Percentiles rank a stretch among this genome's conserved stretches.
Conservation (phyloP, 768 basidiomycete genomes). For the Macrolepiota dolichaula region DNA sequence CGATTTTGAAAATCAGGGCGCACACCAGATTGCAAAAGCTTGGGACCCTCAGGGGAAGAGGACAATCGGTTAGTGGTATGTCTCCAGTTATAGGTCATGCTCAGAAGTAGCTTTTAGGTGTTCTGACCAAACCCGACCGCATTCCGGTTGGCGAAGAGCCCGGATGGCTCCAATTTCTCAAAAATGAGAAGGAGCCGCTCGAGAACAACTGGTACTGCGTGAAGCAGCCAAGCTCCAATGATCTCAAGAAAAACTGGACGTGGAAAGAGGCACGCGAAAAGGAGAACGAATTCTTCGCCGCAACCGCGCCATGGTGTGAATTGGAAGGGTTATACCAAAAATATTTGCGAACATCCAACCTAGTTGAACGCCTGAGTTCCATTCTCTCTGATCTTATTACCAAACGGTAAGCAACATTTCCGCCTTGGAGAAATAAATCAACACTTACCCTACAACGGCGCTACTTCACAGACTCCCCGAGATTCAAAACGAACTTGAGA, state of each 20-base stretch:
- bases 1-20: slow-evolving; percentile 79
- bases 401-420: slow-evolving; percentile 40
- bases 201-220: slow-evolving; percentile 61
- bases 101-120: slow-evolving; percentile 36
- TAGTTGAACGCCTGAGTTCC: slow-evolving; percentile 54
- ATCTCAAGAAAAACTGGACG: slow-evolving; percentile 47
- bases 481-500: slow-evolving; percentile 56
- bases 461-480: slow-evolving; percentile 51
- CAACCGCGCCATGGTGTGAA: slow-evolving; percentile 49
- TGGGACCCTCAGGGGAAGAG: slow-evolving; percentile 61
- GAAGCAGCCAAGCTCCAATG: slow-evolving; percentile 49
- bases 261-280: slow-evolving; percentile 60
- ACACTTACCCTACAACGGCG: slow-evolving; percentile 52
- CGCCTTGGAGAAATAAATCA: slow-evolving; percentile 47
- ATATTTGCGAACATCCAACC: slow-evolving; percentile 47
- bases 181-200: slow-evolving; percentile 48
- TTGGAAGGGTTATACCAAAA: slow-evolving; percentile 48
- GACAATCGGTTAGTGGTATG: slow-evolving; percentile 55
- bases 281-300: slow-evolving; percentile 59
- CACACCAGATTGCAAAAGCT: slow-evolving; percentile 56
- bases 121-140: slow-evolving; percentile 78
- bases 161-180: slow-evolving; percentile 54
- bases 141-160: slow-evolving; percentile 53
- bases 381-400: slow-evolving; percentile 63
- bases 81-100: no score